phyloP scores from a whole-genome alignment of 257 asterid species.

The Solanum arcanum region DNA sequence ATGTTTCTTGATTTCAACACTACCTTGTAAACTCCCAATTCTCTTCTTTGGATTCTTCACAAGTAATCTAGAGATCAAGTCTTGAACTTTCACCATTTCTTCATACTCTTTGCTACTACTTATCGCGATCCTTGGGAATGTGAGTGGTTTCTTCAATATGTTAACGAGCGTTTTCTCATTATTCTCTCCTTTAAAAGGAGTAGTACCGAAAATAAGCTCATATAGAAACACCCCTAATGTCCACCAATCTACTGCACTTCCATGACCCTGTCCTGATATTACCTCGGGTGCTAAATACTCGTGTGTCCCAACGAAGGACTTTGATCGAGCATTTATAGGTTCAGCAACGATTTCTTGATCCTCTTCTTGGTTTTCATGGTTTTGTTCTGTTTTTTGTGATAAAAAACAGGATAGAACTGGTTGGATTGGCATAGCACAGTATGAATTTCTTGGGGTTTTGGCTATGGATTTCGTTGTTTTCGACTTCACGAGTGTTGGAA shows the following conservation, averaged over 20 bases:
- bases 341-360: slow-evolving; percentile 48
- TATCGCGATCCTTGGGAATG: slow-evolving; percentile 32
- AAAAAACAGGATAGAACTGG: slow-evolving; percentile 37
- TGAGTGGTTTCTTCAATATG: slow-evolving; percentile 45
- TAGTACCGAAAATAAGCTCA: slow-evolving; percentile 50
- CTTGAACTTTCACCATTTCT: slow-evolving; percentile 36
- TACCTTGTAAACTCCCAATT: slow-evolving; percentile 54
- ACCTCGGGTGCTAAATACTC: slow-evolving; percentile 84
- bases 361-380: not conserved
- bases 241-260: slow-evolving; percentile 93
- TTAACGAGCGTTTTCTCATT: slow-evolving; percentile 64
- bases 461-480: slow-evolving; percentile 5
- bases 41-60: slow-evolving; percentile 56
- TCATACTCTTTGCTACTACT: slow-evolving; percentile 20
- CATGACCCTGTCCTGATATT: slow-evolving; percentile 78
- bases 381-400: not conserved
- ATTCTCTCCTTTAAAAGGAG: slow-evolving; percentile 64
- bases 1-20: slow-evolving; percentile 60
- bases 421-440: slow-evolving; percentile 23
- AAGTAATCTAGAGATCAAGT: slow-evolving; percentile 39
- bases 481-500: slow-evolving; percentile 25
- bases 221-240: slow-evolving; percentile 57
- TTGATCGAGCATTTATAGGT: slow-evolving; percentile 58
- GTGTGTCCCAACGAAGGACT: slow-evolving; percentile 79
- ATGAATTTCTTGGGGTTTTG: slow-evolving; percentile 2